Base-by-base conservation (phyloP, 2,329 filamentous ascomycete genomes). In the Tolypocladium ovalisporum region DNA sequence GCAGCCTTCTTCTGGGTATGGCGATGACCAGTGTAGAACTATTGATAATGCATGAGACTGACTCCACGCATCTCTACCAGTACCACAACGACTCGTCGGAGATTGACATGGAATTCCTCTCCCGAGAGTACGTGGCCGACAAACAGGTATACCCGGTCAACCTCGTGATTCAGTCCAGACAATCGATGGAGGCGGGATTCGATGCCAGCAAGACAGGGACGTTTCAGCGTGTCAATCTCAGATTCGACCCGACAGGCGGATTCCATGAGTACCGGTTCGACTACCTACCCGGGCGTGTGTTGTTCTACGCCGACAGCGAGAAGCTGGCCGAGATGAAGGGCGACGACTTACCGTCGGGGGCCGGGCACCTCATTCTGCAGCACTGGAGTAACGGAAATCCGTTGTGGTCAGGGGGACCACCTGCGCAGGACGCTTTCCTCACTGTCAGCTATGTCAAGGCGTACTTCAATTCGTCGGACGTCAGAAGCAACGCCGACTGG, bases 241-340 rank as follows among this genome's bases (percentile, higher is more conserved):
- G 80, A 0, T 92, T 91, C 70, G 75, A 86, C 61, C 86, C 88
- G 0, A 82, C 84, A 0, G 67, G 70, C 0, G 80, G 68, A 44
- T 89, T 87, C 65, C 88, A 92, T 70, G 88, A 92, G 71, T 91
- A 91, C 66, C 86, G 89, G 40, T 87, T 92, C 68, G 89, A 93
- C 70, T 91, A 88, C 73, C 69, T 84, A 19, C 78, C 81, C 0
- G 76, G 75, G 0, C 74, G 74, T 1, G 85, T 92, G 10, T 68
- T 79, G 13, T 92, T 90, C 71, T 90, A 85, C 66, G 85, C 83
- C 2, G 88, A 92, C 68, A 81, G 81, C 49, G 57, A 71, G 10
- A 69, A 78, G 12, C 71, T 90, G 17, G 76, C 79, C 35, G 74
- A 76, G 53, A 85, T 88, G 76, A 66, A 72, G 2, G 79, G 80